Conservation (phyloP, 1,284 basidiomycete genomes). For the Pseudozyma thailandica region DNA sequence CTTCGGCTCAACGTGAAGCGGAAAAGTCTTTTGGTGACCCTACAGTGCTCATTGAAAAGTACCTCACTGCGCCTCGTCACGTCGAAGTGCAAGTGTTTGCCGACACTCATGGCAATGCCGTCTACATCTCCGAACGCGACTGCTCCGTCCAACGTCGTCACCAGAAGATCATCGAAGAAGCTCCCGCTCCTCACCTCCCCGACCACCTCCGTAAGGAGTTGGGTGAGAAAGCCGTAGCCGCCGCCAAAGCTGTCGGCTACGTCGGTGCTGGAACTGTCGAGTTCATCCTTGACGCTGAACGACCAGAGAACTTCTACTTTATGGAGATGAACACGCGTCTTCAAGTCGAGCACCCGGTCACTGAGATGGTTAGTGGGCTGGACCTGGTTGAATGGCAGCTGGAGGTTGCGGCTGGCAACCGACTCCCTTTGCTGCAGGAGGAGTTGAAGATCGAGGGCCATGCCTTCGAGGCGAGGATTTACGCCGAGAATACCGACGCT, state of each 20-base stretch:
- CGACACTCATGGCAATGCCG: slow-evolving; percentile 74
- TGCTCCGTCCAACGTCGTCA: slow-evolving; percentile 93
- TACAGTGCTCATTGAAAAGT: slow-evolving; percentile 63
- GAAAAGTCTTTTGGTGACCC: slow-evolving; percentile 72
- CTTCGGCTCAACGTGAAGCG: slow-evolving; percentile 83
- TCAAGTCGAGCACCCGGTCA: slow-evolving; percentile 84
- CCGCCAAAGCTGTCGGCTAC: slow-evolving; percentile 88
- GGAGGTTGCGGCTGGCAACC: slow-evolving; percentile 83
- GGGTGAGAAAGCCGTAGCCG: slow-evolving; percentile 86
- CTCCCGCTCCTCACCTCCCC: slow-evolving; percentile 87
- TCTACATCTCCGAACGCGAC: slow-evolving; percentile 91
- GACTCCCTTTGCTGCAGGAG: slow-evolving; percentile 80
- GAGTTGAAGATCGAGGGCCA: slow-evolving; percentile 86
- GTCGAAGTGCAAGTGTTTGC: slow-evolving; percentile 79
- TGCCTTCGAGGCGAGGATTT: slow-evolving; percentile 95
- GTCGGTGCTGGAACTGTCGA: slow-evolving; percentile 93
- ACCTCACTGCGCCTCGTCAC: slow-evolving; percentile 61
- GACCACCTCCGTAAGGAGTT: slow-evolving; percentile 80
- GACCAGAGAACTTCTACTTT: slow-evolving; percentile 54
- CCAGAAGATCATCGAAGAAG: slow-evolving; percentile 95
- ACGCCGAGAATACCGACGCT: slow-evolving; percentile 79
- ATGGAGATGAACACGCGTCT: slow-evolving; percentile 80
- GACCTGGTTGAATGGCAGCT: slow-evolving; percentile 96
- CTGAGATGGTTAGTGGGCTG: slow-evolving; percentile 91
- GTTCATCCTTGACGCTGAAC: slow-evolving; percentile 47